Percentiles rank a stretch among this genome's conserved stretches.
Conservation (phyloP, 2,329 filamentous ascomycete species). For the Pseudogymnoascus sp. region DNA sequence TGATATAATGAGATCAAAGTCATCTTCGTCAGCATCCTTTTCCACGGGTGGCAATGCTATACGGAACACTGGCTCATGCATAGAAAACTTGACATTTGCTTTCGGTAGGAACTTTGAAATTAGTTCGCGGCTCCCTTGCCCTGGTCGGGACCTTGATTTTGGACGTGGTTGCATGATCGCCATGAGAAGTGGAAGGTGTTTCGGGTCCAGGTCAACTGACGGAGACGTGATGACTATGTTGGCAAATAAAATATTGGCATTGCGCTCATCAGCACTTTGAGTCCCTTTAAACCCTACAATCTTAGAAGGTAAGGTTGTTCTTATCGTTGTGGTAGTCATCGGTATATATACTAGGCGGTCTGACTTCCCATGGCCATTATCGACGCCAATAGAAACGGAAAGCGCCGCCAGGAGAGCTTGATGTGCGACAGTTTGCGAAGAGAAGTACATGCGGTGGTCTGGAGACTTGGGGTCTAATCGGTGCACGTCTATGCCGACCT, state of each 20-base stretch:
- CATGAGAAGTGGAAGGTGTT: slow-evolving; percentile 78
- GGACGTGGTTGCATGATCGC: slow-evolving; percentile 60
- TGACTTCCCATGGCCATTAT: slow-evolving; percentile 78
- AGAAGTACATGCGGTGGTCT: slow-evolving; percentile 97
- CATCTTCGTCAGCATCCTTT: slow-evolving; percentile 56
- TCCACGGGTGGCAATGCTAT: slow-evolving; percentile 78
- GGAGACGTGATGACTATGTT: slow-evolving; percentile 96
- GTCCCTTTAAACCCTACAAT: slow-evolving; percentile 73
- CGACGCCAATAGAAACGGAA: slow-evolving; percentile 83
- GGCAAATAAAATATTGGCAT: slow-evolving; percentile 91
- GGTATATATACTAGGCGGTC: slow-evolving; percentile 88
- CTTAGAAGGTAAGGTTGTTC: slow-evolving; percentile 90
- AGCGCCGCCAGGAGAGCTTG: slow-evolving; percentile 88
- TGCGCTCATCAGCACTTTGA: slow-evolving; percentile 70
- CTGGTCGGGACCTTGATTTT: slow-evolving; percentile 34
- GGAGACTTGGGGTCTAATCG: slow-evolving; percentile 86
- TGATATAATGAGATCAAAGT: slow-evolving; percentile 92
- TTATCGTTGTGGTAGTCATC: slow-evolving; percentile 92
- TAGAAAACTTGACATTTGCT: slow-evolving; percentile 87
- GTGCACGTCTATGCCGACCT: slow-evolving; percentile 87
- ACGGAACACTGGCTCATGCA: slow-evolving; percentile 90
- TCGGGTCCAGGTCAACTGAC: slow-evolving; percentile 85
- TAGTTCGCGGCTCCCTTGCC: slow-evolving; percentile 52
- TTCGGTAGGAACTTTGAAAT: slow-evolving; percentile 91
- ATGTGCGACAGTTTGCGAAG: slow-evolving; percentile 83